Base-by-base conservation (phyloP, 306 rosid genomes). In the Ammopiptanthus mongolicus region DNA sequence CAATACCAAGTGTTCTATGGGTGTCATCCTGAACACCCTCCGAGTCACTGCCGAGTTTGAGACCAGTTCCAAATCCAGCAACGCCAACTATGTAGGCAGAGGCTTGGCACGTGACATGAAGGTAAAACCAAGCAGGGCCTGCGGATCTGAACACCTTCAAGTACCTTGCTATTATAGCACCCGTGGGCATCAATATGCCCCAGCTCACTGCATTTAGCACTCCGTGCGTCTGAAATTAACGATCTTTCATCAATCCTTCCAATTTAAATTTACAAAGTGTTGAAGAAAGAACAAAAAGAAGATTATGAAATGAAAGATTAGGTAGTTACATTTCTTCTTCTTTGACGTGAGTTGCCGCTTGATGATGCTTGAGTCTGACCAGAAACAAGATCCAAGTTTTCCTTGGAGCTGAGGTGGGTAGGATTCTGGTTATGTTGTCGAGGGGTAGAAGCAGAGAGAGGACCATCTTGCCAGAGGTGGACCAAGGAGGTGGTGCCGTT, bases 41-140 rank as follows among this genome's bases (percentile, higher is more conserved):
- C 0, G 91, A 86, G 8, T 95, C 91, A 62, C 63, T 59, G 0
- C 97, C 99, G 22, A 95, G 96, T 71, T 90, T 95, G 12, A 95
- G 78, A 50, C 99, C 97, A 2, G 85, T 81, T 0, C 87, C 99
- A 87, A 93, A 92, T 44, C 99, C 97, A 34, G 90, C 88, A 65
- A 95, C 86, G 0, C 99, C 99, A 62, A 95, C 75, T 17, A 85
- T 56, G 66, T 95, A 92, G 3, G 97, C 99, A 7, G 93, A 84
- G 57, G 89, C 81, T 60, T 95, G 99, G 82, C 97, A 92, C 2
- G 86, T 77, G 17, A 90, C 76, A 34, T 95, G 99, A 57, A 95
- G 91, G 80, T 95, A 90, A 58, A 92, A 91, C 99, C 99, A 90
- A 0, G 97, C 93, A 5, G 99, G 96, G 81, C 89, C 97, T 36